A percentile compares a stretch with the other conserved stretches of the same genome.
These are phyloP conservation scores for Glarea lozoyensis DNA, from an alignment of 495 filamentous ascomycete genomes.

Conservation along the genomic window DNA sequence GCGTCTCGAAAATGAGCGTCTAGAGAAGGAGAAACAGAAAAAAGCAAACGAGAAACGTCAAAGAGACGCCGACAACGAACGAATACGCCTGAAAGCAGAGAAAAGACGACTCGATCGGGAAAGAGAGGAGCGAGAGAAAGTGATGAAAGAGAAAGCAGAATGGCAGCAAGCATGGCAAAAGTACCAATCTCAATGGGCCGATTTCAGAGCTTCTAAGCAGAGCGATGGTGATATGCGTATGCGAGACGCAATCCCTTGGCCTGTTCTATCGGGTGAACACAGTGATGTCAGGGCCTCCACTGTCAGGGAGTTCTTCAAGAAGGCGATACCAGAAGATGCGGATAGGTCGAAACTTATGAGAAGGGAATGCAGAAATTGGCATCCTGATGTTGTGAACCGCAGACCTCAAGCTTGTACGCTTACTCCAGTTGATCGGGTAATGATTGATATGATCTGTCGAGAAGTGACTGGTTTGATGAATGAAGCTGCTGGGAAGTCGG, in stretches of 20 bases:
- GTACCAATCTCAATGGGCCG: slow-evolving; percentile 9
- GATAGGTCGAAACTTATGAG: slow-evolving; percentile 7
- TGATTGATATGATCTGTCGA: slow-evolving; percentile 10
- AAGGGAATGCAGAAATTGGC: slow-evolving; percentile 14
- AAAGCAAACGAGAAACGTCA: slow-evolving; percentile 4
- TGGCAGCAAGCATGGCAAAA: slow-evolving; percentile 10
- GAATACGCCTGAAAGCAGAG: slow-evolving; percentile 2
- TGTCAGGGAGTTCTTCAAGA: slow-evolving; percentile 14
- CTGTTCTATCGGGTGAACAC: slow-evolving; percentile 13
- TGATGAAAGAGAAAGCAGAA: slow-evolving; percentile 11
- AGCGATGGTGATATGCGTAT: background rate
- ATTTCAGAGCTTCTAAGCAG: slow-evolving; percentile 4
- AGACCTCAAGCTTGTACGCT: slow-evolving; percentile 3
- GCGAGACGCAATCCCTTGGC: slow-evolving; percentile 12
- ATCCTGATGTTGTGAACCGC: slow-evolving; percentile 8
- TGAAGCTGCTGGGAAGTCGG: slow-evolving; percentile 1
- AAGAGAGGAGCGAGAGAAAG: slow-evolving; percentile 5
- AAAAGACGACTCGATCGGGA: slow-evolving; percentile 8
- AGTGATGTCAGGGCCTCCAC: slow-evolving; percentile 9
- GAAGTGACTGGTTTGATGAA: slow-evolving; percentile 14
- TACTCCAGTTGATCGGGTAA: slow-evolving; percentile 6
- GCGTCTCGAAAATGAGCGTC: background rate
- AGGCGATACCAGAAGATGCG: slow-evolving; percentile 6
- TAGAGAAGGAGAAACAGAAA: slow-evolving; percentile 7
- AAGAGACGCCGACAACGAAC: background rate